Evolutionary conservation across 2,329 filamentous ascomycete species (phyloP).

Genomic region (Aspergillus versicolor): DNA sequence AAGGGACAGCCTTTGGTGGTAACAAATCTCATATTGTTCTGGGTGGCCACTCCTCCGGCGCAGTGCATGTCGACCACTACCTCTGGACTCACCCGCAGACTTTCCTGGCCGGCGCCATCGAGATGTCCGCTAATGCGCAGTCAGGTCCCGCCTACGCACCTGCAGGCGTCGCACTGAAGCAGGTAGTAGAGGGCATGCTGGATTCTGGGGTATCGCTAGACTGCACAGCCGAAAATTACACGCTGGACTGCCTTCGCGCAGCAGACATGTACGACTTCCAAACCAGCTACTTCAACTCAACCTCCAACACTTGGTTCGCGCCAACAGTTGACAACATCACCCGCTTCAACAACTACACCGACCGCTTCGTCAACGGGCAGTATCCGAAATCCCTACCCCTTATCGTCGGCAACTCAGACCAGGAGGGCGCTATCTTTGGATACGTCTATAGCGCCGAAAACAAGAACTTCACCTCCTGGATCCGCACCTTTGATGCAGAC

Average conservation of each 20-base stretch:
- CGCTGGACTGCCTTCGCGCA: conserved; percentile 20
- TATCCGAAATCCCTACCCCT: conserved; percentile 21
- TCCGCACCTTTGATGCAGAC: conserved; percentile 22
- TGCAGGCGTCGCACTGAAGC: conserved; percentile 18
- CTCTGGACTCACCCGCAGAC: conserved; percentile 25
- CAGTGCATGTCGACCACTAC: conserved; percentile 23
- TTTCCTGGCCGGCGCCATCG: conserved; percentile 22
- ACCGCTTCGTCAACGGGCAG: conserved; percentile 18
- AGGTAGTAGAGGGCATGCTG: conserved; percentile 21
- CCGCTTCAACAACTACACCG: conserved; percentile 21
- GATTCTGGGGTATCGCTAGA: conserved; percentile 17
- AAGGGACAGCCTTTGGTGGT: conserved; percentile 19
- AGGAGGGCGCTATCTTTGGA: conserved; percentile 21
- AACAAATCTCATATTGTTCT: conserved; percentile 22
- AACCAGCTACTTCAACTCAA: conserved; percentile 23
- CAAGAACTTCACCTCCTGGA: conserved; percentile 20
- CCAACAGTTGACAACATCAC: conserved; percentile 20
- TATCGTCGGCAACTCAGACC: conserved; percentile 24
- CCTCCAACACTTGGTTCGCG: conserved; percentile 24
- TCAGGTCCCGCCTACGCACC: conserved; percentile 21
- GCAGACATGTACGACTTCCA: conserved; percentile 22
- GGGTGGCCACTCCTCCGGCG: conserved; percentile 23
- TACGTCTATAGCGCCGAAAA: conserved; percentile 21
- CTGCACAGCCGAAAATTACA: conserved; percentile 18
- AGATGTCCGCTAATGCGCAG: conserved; percentile 24